Percentiles rank a stretch among this genome's conserved stretches.
phyloP scores from a whole-genome alignment of 768 basidiomycete genomes.

The Suillus tomentosus region DNA sequence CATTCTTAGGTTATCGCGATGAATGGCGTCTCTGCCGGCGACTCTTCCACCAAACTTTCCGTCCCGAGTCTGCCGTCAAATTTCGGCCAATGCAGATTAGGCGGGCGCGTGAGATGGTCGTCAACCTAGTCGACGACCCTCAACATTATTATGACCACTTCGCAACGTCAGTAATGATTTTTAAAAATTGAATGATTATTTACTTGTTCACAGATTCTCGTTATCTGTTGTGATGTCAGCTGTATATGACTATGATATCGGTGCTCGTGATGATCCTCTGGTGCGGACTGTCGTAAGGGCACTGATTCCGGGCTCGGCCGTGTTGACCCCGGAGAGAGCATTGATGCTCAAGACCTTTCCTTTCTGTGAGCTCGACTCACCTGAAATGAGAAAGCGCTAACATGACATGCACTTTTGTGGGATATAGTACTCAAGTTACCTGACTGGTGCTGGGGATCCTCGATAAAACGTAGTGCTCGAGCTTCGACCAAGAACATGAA shows the following conservation, averaged over 20 bases:
- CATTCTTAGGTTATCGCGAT: constrained; percentile 7
- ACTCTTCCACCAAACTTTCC: constrained; percentile 41
- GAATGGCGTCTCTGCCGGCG: constrained; percentile 33
- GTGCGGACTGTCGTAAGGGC: constrained; percentile 2
- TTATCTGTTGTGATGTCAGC: constrained; percentile 29
- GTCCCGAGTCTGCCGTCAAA: constrained; percentile 27
- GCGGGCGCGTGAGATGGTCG: constrained; percentile 28
- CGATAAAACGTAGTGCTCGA: constrained; percentile 35
- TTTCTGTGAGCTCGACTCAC: constrained; percentile 16
- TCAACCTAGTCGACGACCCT: constrained; percentile 29
- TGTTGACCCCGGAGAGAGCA: constrained; percentile 13
- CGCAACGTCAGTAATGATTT: constrained; percentile 4
- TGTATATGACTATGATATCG: constrained; percentile 20
- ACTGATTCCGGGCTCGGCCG: background rate
- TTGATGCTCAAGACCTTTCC: constrained; percentile 15
- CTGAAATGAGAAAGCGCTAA: background rate
- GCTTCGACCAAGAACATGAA: background rate
- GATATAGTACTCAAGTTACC: constrained; percentile 14
- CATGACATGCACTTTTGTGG: no score
- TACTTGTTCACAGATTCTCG: constrained; percentile 25
- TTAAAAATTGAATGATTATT: background rate
- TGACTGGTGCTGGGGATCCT: constrained; percentile 43
- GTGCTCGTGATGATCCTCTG: constrained; percentile 14
- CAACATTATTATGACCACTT: constrained; percentile 30
- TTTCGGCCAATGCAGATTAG: constrained; percentile 29